These are phyloP conservation scores for Psophocarpus tetragonolobus DNA, from an alignment of 306 rosid genomes.

Conservation along the genomic window DNA sequence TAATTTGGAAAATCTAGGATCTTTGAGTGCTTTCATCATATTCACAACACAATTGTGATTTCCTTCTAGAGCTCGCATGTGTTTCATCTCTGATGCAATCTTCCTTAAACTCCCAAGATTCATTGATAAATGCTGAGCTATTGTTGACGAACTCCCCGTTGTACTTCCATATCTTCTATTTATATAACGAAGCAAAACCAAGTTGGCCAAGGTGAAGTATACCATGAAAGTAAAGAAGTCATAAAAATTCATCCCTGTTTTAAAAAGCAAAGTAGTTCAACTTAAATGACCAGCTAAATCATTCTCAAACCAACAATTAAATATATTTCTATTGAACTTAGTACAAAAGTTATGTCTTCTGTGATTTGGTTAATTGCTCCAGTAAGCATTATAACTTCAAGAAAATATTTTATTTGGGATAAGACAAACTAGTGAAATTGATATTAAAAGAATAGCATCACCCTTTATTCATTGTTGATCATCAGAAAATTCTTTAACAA, in stretches of 20 bases:
- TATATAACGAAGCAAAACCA: constrained; percentile 48
- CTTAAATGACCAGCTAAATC: background rate
- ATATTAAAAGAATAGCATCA: background rate
- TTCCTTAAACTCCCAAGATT: constrained; percentile 59
- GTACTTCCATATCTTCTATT: constrained; percentile 36
- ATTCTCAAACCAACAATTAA: constrained; percentile 2
- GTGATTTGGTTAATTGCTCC: background rate
- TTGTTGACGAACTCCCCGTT: constrained; percentile 29
- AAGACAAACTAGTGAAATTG: constrained; percentile 10
- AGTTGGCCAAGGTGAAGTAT: constrained; percentile 59
- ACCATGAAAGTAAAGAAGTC: constrained; percentile 73
- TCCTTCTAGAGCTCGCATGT: constrained; percentile 53
- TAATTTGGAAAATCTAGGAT: constrained; percentile 56
- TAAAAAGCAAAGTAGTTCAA: constrained; percentile 36
- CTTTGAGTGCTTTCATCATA: constrained; percentile 48
- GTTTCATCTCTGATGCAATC: constrained; percentile 51
- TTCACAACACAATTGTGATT: constrained; percentile 50
- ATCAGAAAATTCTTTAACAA: background rate
- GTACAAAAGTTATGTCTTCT: background rate
- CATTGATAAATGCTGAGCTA: constrained; percentile 51
- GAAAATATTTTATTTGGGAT: background rate
- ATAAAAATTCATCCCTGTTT: constrained; percentile 80
- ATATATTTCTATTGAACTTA: constrained; percentile 16
- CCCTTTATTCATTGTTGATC: background rate
- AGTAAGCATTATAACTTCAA: background rate